These are phyloP conservation scores for Fonsecaea nubica DNA, from an alignment of 2,329 filamentous ascomycete species.

Conservation along the genomic window DNA sequence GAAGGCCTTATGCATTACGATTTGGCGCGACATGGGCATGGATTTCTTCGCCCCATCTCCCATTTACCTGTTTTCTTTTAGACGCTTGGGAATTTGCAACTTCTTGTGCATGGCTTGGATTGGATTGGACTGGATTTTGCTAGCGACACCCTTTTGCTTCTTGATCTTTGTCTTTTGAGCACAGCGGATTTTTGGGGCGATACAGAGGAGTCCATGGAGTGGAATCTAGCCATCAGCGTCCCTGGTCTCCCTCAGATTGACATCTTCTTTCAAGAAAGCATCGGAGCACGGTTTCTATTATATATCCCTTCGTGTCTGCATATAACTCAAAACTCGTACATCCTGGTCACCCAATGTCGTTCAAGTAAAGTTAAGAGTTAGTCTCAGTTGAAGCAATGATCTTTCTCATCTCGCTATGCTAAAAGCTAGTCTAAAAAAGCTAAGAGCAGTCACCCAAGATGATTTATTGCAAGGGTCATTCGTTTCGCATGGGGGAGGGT, in stretches of 20 bases:
- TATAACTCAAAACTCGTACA: not conserved
- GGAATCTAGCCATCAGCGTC: not conserved
- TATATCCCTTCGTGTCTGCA: not conserved
- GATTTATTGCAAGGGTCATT: not conserved
- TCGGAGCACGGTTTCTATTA: not conserved
- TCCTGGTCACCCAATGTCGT: not conserved
- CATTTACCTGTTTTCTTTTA: too few relatives aligned
- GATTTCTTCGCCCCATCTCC: too few relatives aligned
- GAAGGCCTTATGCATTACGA: conserved; percentile 7
- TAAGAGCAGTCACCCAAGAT: conserved; percentile 13
- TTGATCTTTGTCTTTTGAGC: not conserved
- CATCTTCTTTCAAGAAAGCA: not conserved
- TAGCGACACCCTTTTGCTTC: not conserved
- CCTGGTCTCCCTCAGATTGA: not conserved
- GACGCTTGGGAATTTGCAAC: not conserved
- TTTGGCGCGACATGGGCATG: not conserved
- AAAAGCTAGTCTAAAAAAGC: conserved; percentile 23
- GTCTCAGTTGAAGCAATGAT: conserved; percentile 6
- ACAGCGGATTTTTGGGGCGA: not conserved
- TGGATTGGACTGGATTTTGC: not conserved
- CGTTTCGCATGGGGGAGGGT: not conserved
- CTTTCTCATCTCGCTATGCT: conserved; percentile 24
- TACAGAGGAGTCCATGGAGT: too few relatives aligned
- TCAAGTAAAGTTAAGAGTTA: not conserved
- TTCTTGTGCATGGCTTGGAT: not conserved